Evolutionary conservation across 2,329 filamentous ascomycete genomes (phyloP), one percentile per base, ranked within the genome.

Genomic region (Pyrenophora teres): DNA sequence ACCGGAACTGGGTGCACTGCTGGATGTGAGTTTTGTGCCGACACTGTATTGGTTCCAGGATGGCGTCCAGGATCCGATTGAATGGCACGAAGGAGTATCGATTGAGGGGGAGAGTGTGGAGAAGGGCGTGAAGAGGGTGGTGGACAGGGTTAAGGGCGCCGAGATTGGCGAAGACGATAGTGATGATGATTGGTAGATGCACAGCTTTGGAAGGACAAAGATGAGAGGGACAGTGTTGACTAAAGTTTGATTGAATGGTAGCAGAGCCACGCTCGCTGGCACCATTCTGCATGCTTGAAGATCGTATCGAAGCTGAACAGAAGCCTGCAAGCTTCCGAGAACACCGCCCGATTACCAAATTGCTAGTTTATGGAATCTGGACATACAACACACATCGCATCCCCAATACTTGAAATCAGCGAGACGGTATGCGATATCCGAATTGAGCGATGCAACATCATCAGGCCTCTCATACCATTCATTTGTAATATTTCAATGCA

Each of bases 31-130:
- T 27, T 67, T 67, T 57, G 62, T 65, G 39, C 63, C 63, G 7
- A 63, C 51, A 23, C 37, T 67, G 16, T 62, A 65, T 59, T 67
- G 62, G 62, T 67, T 64, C 23, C 52, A 50, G 27, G 60, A 67
- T 40, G 56, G 59, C 2, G 48, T 59, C 13, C 52, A 56, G 40
- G 63, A 67, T 51, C 45, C 63, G 9, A 41, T 65, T 35, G 60
- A 64, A 5, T 67, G 63, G 63, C 63, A 67, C 40, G 55, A 62
- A 19, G 63, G 63, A 2, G 61, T 62, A 10, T 50, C 53, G 21
- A 63, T 67, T 5, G 52, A 59, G 40, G 59, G 59, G 1, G 64
- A 67, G 54, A 65, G 58, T 33, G 62, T 63, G 13, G 57, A 59
- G 31, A 56, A 41, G 27, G 64, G 59, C 2, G 59, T 70, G n/a